Conservation (phyloP, 2,329 filamentous ascomycete genomes). For the Coccinonectria pachysandricola region DNA sequence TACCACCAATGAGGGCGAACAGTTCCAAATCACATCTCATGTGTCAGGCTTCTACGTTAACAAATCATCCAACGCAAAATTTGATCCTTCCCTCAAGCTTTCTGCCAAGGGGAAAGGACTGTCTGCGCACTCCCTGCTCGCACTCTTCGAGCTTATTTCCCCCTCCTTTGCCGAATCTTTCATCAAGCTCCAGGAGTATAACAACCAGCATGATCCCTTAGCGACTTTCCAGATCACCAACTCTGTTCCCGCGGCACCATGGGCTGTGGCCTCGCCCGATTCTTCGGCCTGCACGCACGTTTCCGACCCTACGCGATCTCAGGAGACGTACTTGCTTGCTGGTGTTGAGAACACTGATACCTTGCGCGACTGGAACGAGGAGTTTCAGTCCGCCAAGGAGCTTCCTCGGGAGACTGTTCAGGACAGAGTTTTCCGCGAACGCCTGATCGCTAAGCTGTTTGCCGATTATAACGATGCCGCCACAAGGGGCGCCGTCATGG, state of each 20-base stretch:
- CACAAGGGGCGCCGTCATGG: conserved; percentile 79
- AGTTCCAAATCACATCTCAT: conserved; percentile 85
- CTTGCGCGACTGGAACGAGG: conserved; percentile 95
- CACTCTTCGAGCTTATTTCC: conserved; percentile 67
- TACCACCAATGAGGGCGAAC: conserved; percentile 89
- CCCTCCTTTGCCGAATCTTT: conserved; percentile 74
- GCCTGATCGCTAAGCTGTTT: conserved; percentile 88
- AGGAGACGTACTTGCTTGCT: conserved; percentile 83
- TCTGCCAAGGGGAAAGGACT: conserved; percentile 71
- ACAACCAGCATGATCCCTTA: conserved; percentile 75
- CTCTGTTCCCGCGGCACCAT: conserved; percentile 82
- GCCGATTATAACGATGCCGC: conserved; percentile 97
- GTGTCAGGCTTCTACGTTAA: conserved; percentile 96
- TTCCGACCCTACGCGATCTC: conserved; percentile 76
- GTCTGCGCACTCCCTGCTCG: conserved; percentile 76
- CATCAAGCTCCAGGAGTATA: conserved; percentile 69
- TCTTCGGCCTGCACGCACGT: conserved; percentile 60
- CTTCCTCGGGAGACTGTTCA: conserved; percentile 88
- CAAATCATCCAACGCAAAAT: conserved; percentile 90
- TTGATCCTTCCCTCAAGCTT: conserved; percentile 75
- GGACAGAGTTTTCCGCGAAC: conserved; percentile 90
- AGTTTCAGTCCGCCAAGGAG: conserved; percentile 94
- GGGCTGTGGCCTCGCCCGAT: conserved; percentile 66
- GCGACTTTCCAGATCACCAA: conserved; percentile 95
- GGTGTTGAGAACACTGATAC: conserved; percentile 93